Evolutionary conservation across 306 rosid species (phyloP).

Genomic region (Inga leiocalycina): DNA sequence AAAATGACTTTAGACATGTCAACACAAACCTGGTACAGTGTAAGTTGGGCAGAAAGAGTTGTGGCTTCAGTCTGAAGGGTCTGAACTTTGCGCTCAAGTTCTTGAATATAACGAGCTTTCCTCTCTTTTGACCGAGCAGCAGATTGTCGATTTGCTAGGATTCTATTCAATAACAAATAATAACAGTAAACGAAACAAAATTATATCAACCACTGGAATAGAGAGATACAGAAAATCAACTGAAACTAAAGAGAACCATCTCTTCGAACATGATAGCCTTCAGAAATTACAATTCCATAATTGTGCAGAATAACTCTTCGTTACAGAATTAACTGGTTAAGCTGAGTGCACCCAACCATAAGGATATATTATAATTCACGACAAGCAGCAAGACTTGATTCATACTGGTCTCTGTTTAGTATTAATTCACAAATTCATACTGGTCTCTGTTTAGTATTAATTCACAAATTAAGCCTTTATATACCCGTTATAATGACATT

Average conservation of each 20-base stretch:
- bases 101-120: slow-evolving; percentile 93
- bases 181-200: not conserved
- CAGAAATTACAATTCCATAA: slow-evolving; percentile 16
- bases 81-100: slow-evolving; percentile 98
- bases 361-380: not conserved
- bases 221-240: slow-evolving; percentile 3
- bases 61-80: slow-evolving; percentile 99
- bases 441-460: slow-evolving; percentile 15
- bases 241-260: not conserved
- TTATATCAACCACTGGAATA: not conserved
- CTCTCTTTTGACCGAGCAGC: slow-evolving; percentile 99
- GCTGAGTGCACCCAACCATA: not conserved
- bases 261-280: slow-evolving; percentile 15
- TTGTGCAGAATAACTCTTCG: slow-evolving; percentile 18
- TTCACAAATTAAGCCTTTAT: not conserved
- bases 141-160: slow-evolving; percentile 95
- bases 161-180: slow-evolving; percentile 52
- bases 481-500: slow-evolving; percentile 4
- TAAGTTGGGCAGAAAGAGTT: slow-evolving; percentile 96
- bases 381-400: slow-evolving; percentile 3
- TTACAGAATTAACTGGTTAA: not conserved
- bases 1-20: slow-evolving; percentile 13
- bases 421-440: not conserved
- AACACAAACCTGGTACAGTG: slow-evolving; percentile 84
- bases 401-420: not conserved